Evolutionary conservation across 129 eudicot species (phyloP), one percentile per base, ranked within the genome.

Genomic region (sunflower (Helianthus annuus)): DNA sequence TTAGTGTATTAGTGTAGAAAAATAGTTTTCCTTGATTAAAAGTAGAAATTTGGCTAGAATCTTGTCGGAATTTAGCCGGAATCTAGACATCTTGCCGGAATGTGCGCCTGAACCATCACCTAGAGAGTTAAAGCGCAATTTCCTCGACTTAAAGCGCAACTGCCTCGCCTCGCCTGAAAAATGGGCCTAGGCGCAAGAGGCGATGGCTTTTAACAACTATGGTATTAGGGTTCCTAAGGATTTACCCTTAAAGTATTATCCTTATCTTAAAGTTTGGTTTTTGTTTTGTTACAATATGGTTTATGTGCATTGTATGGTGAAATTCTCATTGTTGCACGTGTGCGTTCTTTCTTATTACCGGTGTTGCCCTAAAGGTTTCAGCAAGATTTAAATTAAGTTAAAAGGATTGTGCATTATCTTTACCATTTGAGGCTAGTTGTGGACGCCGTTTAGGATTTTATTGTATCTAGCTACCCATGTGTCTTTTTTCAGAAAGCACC

Each of bases 401-500:
- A 69, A 51, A 68, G 32, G 10, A 12, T 45, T 46, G 56, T 27
- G 16, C 72, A 48, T 29, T 13, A 45, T 48, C 45, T 48, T 48
- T 38, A 66, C 42, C 57, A 66, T 46, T 10, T 49, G 46, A 51
- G 45, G 71, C n/a, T 49, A 3, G 10, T 14, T 36, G 24, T 67
- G 42, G 45, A 22, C 42, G 29, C 46, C 34, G 40, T 59, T 38
- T 5, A 32, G 10, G 49, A 51, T 13, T 60, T 73, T 15, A 32
- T 2, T 4, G 52, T 34, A 17, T 73, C 3, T 34, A 62, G 52
- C 51, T 15, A 15, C 17, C 0, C 6, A n/a, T 34, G 19, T 62
- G 38, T 12, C 39, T 19, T 48, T 72, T 72, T 10, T n/a, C 58
- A 46, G 32, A 60, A 72, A n/a, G 32, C 49, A 48, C 60, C 38